These are phyloP conservation scores for Pistacia vera DNA, from an alignment of 345 rosid species.

Conservation along the genomic window DNA sequence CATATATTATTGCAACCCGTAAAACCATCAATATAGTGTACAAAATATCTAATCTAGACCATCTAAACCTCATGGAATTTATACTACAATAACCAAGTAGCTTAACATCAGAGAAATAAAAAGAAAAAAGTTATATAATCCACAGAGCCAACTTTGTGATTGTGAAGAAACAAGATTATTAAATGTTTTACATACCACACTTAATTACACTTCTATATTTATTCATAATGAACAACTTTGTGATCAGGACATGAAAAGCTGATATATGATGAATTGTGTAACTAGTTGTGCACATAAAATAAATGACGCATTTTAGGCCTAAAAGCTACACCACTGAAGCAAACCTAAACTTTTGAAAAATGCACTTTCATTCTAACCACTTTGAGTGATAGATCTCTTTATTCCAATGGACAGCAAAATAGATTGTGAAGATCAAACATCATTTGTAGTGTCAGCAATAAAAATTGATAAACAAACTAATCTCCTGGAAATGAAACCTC, in stretches of 20 bases:
- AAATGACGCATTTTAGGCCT: neutral
- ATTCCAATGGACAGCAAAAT: neutral
- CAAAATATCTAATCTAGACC: neutral
- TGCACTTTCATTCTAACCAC: neutral
- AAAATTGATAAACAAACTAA: neutral
- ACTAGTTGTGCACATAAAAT: neutral
- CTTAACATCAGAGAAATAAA: slow-evolving; percentile 3
- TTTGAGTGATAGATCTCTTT: neutral
- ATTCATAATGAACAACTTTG: neutral
- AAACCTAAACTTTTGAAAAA: neutral
- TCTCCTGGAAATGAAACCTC: too few species aligned
- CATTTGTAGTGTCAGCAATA: neutral
- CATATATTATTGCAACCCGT: slow-evolving; percentile 6
- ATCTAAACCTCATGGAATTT: neutral
- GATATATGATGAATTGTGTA: neutral
- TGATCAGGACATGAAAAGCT: neutral
- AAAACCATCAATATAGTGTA: neutral
- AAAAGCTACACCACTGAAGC: neutral
- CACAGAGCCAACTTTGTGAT: neutral
- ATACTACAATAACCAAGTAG: neutral
- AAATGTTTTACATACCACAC: neutral
- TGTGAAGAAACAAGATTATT: slow-evolving; percentile 3
- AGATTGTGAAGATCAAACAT: neutral
- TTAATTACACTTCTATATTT: neutral
- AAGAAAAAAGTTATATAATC: neutral